These are phyloP conservation scores for Chytridiales sp. DNA, from an alignment of 371 early-diverging fungal genomes.

Conservation along the genomic window DNA sequence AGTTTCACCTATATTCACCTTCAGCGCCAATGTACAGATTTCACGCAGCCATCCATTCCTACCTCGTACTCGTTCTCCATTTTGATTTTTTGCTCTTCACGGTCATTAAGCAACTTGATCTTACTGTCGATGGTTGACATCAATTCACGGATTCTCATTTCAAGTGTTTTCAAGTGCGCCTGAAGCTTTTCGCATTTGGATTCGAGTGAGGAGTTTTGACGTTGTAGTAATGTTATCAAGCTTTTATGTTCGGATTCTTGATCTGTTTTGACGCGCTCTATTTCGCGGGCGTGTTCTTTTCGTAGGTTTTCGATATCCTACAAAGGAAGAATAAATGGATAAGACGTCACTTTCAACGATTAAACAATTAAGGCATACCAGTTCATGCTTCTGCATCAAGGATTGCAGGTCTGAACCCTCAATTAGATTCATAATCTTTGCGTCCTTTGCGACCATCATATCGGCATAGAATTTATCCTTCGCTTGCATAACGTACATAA, in stretches of 20 bases:
- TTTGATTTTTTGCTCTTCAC: slow-evolving; percentile 42
- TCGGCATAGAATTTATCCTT: slow-evolving; percentile 62
- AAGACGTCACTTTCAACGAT: background rate
- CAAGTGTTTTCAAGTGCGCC: slow-evolving; percentile 52
- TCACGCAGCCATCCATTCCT: too few species aligned
- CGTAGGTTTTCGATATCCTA: slow-evolving; percentile 56
- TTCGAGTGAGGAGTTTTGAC: slow-evolving; percentile 54
- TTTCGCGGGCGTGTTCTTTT: slow-evolving; percentile 55
- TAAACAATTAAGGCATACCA: slow-evolving; percentile 31
- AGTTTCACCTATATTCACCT: slow-evolving; percentile 14
- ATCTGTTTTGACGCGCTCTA: slow-evolving; percentile 55
- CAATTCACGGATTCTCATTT: slow-evolving; percentile 48
- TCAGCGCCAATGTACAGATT: background rate
- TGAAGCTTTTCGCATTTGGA: slow-evolving; percentile 57
- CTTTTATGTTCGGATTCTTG: slow-evolving; percentile 58
- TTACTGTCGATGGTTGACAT: slow-evolving; percentile 48
- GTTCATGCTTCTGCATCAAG: slow-evolving; percentile 58
- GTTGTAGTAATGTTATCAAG: slow-evolving; percentile 49
- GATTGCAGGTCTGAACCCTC: slow-evolving; percentile 56
- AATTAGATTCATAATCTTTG: slow-evolving; percentile 59
- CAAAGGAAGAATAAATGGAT: slow-evolving; percentile 5
- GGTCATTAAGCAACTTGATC: slow-evolving; percentile 46
- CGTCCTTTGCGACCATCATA: slow-evolving; percentile 63
- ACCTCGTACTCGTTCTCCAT: slow-evolving; percentile 44
- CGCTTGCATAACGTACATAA: slow-evolving; percentile 58